Evolutionary conservation across 2,329 filamentous ascomycete species (phyloP).

Genomic region (Aspergillus brunneoviolaceus): DNA sequence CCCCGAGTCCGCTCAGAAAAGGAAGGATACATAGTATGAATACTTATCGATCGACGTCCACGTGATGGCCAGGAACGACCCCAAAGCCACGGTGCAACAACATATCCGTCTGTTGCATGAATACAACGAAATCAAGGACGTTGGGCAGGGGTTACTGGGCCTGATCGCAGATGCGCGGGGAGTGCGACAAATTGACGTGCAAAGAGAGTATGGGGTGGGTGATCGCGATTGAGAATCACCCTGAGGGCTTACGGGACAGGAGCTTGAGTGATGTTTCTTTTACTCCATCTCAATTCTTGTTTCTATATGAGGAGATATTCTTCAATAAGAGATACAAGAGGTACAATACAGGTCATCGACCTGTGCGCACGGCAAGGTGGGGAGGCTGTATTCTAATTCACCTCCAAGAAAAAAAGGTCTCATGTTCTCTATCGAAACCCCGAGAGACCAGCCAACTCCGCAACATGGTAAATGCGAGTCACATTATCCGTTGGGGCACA

Average conservation of each 20-base stretch:
- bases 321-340: no score
- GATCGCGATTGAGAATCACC: conserved; percentile 34
- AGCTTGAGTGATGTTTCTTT: no score
- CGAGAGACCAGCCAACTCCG: neutral
- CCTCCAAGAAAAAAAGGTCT: no score
- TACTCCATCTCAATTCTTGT: no score
- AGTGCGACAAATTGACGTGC: conserved; percentile 50
- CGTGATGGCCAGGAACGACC: conserved; percentile 32
- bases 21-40: neutral
- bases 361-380: no score
- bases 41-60: neutral
- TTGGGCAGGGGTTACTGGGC: conserved; percentile 65
- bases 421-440: neutral
- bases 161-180: conserved; percentile 66
- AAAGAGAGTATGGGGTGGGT: conserved; percentile 41
- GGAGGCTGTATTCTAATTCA: no score
- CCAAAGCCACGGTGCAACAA: conserved; percentile 56
- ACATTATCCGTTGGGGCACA: neutral
- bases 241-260: no score
- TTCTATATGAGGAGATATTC: no score
- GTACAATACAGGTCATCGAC: no score
- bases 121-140: conserved; percentile 71
- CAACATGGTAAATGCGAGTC: neutral
- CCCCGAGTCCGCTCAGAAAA: neutral
- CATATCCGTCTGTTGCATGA: conserved; percentile 66